Evolutionary conservation across 2,329 filamentous ascomycete species (phyloP).

Genomic region (Colletotrichum musae): DNA sequence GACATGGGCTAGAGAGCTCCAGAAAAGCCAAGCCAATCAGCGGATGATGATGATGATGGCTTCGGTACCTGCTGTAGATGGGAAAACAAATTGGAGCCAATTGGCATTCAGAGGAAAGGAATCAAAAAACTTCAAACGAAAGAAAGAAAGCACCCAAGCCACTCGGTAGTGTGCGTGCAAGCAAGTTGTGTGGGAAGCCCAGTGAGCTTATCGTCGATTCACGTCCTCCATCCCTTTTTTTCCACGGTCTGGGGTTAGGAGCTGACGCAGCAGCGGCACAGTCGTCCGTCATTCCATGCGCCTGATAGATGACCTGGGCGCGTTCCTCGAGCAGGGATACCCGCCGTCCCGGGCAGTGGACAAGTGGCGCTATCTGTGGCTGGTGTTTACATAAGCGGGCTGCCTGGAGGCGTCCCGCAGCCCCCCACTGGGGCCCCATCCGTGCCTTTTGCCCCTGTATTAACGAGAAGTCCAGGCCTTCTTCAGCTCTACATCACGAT

Average conservation of each 20-base stretch:
- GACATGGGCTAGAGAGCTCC: slow-evolving; percentile 29
- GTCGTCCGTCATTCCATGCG: too few relatives aligned
- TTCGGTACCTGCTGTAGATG: neutral
- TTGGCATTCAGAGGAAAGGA: neutral
- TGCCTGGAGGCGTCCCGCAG: too few relatives aligned
- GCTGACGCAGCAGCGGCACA: slow-evolving; percentile 25
- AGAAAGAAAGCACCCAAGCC: slow-evolving; percentile 7
- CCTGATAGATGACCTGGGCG: neutral
- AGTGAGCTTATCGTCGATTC: slow-evolving; percentile 11
- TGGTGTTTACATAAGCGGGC: too few relatives aligned
- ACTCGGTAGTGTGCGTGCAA: neutral
- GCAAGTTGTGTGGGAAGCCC: neutral
- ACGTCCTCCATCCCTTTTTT: neutral
- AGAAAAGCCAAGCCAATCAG: slow-evolving; percentile 27
- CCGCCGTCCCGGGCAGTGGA: neutral
- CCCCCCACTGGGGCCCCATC: too few relatives aligned
- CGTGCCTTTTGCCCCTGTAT: too few relatives aligned
- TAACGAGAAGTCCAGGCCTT: too few relatives aligned
- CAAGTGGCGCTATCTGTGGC: too few relatives aligned
- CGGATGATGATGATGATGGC: neutral
- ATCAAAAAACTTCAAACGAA: slow-evolving; percentile 17
- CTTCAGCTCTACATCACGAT: too few relatives aligned
- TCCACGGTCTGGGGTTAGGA: neutral
- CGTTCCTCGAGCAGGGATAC: slow-evolving; percentile 5
- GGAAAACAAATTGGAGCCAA: neutral